phyloP scores from a whole-genome alignment of 192 early-diverging fungal species.

The Coemansia sp. region DNA sequence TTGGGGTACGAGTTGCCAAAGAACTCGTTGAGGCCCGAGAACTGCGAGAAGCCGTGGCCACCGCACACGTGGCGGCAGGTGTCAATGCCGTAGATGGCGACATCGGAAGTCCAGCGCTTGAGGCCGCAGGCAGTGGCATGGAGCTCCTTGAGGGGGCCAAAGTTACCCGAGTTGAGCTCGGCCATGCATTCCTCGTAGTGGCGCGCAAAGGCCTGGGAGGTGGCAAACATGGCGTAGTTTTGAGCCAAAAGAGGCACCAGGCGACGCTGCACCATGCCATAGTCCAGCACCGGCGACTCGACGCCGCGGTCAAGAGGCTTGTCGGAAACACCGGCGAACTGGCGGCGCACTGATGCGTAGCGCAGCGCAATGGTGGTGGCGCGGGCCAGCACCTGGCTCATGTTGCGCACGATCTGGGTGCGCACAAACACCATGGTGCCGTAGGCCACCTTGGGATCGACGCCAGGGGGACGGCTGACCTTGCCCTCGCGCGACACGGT shows the following conservation, averaged over 20 bases:
- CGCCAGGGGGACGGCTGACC: slow-evolving; percentile 70
- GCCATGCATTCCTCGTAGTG: slow-evolving; percentile 61
- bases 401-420: slow-evolving; percentile 66
- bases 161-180: slow-evolving; percentile 58
- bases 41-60: slow-evolving; percentile 74
- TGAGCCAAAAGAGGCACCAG: slow-evolving; percentile 67
- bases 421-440: slow-evolving; percentile 85
- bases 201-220: slow-evolving; percentile 59
- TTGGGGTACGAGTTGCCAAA: slow-evolving; percentile 69
- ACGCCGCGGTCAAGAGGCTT: slow-evolving; percentile 10
- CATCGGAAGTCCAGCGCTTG: slow-evolving; percentile 69
- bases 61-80: slow-evolving; percentile 70
- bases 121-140: slow-evolving; percentile 72
- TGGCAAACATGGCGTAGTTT: slow-evolving; percentile 71
- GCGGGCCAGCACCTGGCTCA: slow-evolving; percentile 57
- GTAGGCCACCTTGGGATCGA: slow-evolving; percentile 71
- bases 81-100: slow-evolving; percentile 68
- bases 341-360: slow-evolving; percentile 68
- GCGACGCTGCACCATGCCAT: slow-evolving; percentile 75
- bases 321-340: slow-evolving; percentile 59
- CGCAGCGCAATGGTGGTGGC: slow-evolving; percentile 69
- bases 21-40: slow-evolving; percentile 67
- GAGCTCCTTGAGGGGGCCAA: slow-evolving; percentile 64
- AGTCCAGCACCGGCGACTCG: slow-evolving; percentile 73
- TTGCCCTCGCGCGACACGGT: slow-evolving; percentile 64